Evolutionary conservation across 2,329 filamentous ascomycete genomes (phyloP).

Genomic region (Sporothrix inflata): DNA sequence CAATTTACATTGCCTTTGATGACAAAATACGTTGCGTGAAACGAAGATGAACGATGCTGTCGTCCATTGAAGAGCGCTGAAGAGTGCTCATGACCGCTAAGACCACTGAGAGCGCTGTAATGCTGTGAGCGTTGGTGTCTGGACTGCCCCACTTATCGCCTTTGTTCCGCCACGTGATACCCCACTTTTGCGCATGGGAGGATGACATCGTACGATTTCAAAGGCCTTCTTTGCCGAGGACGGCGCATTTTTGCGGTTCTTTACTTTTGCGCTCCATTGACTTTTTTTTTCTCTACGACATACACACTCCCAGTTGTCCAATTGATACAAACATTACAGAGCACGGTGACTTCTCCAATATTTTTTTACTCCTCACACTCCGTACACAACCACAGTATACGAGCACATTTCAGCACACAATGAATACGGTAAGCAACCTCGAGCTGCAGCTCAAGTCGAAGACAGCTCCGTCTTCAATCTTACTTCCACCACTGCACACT

Average conservation of each 20-base stretch:
- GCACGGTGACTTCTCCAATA: too few relatives aligned
- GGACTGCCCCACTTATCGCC: background rate
- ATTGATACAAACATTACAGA: background rate
- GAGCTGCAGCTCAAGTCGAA: background rate
- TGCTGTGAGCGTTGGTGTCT: background rate
- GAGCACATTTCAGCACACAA: constrained; percentile 18
- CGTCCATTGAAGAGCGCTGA: background rate
- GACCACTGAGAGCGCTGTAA: too few relatives aligned
- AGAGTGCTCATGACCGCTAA: background rate
- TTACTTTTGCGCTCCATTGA: background rate
- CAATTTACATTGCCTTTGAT: background rate
- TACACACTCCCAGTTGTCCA: background rate
- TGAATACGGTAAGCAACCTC: constrained; percentile 32
- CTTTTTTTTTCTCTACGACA: background rate
- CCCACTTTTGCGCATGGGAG: constrained; percentile 10
- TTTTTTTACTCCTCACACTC: background rate
- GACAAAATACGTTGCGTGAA: background rate
- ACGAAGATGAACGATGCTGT: background rate
- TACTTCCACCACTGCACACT: background rate
- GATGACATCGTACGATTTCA: constrained; percentile 24
- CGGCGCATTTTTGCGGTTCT: background rate
- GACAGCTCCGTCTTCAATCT: background rate
- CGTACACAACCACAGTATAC: background rate
- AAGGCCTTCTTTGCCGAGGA: background rate
- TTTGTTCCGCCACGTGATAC: constrained; percentile 3